Base-by-base conservation (phyloP, 1,284 basidiomycete genomes). In the Microbotryum lychnidis-dioicae region DNA sequence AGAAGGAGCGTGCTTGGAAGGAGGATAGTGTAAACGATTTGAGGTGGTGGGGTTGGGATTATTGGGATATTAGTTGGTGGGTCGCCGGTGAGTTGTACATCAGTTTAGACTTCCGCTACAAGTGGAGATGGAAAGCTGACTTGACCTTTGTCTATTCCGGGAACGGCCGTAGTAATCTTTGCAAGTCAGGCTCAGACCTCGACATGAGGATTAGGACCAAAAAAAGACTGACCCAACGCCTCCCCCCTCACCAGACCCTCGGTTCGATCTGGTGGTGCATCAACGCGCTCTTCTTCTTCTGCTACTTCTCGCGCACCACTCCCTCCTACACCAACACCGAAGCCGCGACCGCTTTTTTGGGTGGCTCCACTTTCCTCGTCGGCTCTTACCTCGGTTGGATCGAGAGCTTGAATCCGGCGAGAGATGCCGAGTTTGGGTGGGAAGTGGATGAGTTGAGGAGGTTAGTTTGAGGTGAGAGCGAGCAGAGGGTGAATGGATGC, bases 251-350 rank as follows among this genome's bases (percentile, higher is more conserved):
- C 44, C 60, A 60, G 51, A 64, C 58, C 31, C 20, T 67, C n/a
- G 66, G 66, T 7, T 65, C 63, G 2, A 46, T 65, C 16, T 61
- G 50, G 12, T 67, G 63, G 63, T 62, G 61, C 52, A 50, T 63
- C 25, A 61, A 68, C 25, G 66, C 49, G 23, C 52, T 63, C 33
- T 46, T 61, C 21, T 46, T 56, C 23, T 68, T 68, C 37, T 50
- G 45, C 54, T 63, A 50, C 58, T 62, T 62, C 52, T 27, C 25
- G 3, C 50, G 37, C 44, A 56, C 54, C 23, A 27, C 57, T 1
- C 18, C 52, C 1, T 23, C 31, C 10, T 63, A 58, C 55, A 33
- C 51, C 33, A 44, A 54, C 29, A 62, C 66, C 25, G 56, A 61
- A 50, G 27, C 56, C 7, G 65, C 58, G 14, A 61, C 62, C 6